Evolutionary conservation across 148 eudicot genomes (phyloP).

Genomic region (Rhododendron williamsianum): DNA sequence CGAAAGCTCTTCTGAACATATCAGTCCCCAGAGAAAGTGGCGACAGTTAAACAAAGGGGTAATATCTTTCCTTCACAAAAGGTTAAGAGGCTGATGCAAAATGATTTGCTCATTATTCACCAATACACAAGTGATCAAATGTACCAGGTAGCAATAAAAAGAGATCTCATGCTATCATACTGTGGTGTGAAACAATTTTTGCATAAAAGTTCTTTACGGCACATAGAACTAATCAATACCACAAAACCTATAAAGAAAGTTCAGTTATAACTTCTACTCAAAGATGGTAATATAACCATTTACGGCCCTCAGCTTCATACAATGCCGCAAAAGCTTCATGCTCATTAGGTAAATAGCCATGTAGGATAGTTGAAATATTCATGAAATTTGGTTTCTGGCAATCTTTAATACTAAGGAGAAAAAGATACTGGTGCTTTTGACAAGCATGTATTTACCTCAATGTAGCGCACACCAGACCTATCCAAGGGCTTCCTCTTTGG

Average conservation of each 20-base stretch:
- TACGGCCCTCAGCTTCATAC: background rate
- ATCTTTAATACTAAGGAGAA: background rate
- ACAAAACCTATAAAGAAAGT: background rate
- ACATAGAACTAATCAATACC: background rate
- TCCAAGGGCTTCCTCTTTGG: conserved; percentile 60
- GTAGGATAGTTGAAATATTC: background rate
- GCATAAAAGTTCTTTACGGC: background rate
- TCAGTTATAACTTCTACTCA: background rate
- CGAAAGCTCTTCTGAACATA: background rate
- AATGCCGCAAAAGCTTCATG: background rate
- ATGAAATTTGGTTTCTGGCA: background rate
- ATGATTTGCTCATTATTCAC: background rate
- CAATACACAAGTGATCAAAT: background rate
- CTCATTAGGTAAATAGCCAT: background rate
- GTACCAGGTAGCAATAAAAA: background rate
- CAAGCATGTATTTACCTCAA: conserved; percentile 49
- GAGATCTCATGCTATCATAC: background rate
- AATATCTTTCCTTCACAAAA: background rate
- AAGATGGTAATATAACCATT: background rate
- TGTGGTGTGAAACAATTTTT: background rate
- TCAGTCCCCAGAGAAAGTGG: background rate
- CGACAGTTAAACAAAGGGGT: background rate
- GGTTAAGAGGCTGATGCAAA: background rate
- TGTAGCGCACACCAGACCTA: conserved; percentile 49
- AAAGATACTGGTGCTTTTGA: background rate